Conservation (phyloP, 139 green algal genomes). For the Chlamydomonas urium region DNA sequence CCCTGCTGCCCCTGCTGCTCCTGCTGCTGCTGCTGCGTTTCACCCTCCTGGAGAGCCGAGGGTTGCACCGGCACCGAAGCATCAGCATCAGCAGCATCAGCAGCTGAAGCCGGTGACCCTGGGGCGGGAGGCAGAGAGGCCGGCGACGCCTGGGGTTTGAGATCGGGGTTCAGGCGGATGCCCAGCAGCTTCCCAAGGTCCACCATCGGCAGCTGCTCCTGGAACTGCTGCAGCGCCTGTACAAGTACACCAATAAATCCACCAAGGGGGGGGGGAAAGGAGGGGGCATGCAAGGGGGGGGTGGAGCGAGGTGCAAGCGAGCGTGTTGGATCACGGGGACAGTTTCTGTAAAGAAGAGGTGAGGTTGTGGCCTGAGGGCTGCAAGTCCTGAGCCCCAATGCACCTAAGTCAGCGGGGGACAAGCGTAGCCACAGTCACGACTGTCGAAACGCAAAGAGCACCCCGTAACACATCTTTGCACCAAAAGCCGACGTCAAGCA, state of each 20-base stretch:
- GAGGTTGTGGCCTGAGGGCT: background rate
- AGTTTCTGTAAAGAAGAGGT: background rate
- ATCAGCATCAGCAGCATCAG: too few species aligned
- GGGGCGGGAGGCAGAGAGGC: too few species aligned
- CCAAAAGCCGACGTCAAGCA: too few species aligned
- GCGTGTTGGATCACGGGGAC: background rate
- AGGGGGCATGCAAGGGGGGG: too few species aligned
- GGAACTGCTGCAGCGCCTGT: background rate
- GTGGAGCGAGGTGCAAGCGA: background rate
- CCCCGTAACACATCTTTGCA: too few species aligned
- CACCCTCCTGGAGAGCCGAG: too few species aligned
- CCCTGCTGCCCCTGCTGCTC: too few species aligned
- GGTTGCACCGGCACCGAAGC: too few species aligned
- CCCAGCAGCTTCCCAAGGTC: slow-evolving; percentile 7
- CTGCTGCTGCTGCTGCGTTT: too few species aligned
- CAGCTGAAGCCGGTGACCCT: too few species aligned
- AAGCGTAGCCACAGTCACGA: background rate
- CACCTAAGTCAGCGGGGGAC: background rate
- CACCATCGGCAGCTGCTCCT: background rate
- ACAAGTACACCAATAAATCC: background rate
- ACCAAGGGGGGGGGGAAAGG: background rate
- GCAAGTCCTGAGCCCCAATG: background rate
- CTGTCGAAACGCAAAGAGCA: too few species aligned
- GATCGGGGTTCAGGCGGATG: background rate
- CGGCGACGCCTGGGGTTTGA: too few species aligned